Evolutionary conservation across 1,139 yeast genomes (phyloP).

Genomic region (Saccharomycopsis hybrid): DNA sequence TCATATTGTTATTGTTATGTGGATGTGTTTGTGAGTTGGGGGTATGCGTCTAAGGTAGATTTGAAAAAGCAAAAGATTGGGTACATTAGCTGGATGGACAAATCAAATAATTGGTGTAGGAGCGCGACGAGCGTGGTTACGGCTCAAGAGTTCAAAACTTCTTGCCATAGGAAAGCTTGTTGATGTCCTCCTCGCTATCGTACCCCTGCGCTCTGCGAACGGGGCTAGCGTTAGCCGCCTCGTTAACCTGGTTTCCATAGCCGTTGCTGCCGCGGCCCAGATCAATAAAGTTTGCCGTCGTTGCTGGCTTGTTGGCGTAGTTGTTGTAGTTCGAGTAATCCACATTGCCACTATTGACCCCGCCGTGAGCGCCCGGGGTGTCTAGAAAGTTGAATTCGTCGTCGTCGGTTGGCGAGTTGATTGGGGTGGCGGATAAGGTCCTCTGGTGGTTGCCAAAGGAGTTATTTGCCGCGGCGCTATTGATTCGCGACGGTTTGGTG

Average conservation of each 20-base stretch:
- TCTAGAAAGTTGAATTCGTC: conserved; percentile 14
- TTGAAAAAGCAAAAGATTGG: neutral
- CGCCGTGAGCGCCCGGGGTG: conserved; percentile 1
- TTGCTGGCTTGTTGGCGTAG: neutral
- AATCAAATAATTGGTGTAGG: neutral
- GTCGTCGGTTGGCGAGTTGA: conserved; percentile 3
- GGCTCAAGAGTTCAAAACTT: too few species aligned
- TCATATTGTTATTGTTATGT: neutral
- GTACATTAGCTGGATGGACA: neutral
- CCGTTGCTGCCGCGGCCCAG: neutral
- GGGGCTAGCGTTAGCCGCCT: too few species aligned
- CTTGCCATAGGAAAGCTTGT: too few species aligned
- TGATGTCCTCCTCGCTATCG: too few species aligned
- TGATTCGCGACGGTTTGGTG: conserved; percentile 1
- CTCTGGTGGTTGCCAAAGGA: conserved; percentile 2
- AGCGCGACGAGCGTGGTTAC: neutral
- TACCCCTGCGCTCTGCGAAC: too few species aligned
- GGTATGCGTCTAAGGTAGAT: neutral
- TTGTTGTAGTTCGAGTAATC: conserved; percentile 3
- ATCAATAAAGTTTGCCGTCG: neutral
- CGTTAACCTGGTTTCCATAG: too few species aligned
- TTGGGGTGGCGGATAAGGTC: conserved; percentile 3
- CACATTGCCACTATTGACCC: neutral
- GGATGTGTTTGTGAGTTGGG: neutral
- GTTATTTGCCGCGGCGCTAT: neutral